Percentiles rank a stretch among this genome's conserved stretches.
phyloP scores from a whole-genome alignment of 2,329 filamentous ascomycete species.

The Paecilomyces niveus region DNA sequence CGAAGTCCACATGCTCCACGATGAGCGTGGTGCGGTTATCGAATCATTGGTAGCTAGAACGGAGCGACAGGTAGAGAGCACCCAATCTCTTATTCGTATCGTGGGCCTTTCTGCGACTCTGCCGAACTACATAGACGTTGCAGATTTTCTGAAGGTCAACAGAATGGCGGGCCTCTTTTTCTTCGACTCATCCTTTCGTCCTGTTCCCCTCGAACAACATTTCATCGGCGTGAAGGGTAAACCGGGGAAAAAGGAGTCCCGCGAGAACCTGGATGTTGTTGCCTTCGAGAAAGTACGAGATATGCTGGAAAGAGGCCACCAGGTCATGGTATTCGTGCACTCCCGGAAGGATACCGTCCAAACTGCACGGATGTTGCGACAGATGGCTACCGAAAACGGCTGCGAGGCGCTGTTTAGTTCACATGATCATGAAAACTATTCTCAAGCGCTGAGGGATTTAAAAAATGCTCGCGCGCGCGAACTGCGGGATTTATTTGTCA shows the following conservation, averaged over 20 bases:
- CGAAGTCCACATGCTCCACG: constrained; percentile 98
- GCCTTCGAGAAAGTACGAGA: constrained; percentile 92
- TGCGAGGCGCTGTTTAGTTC: constrained; percentile 80
- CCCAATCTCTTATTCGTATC: constrained; percentile 92
- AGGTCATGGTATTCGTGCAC: constrained; percentile 99
- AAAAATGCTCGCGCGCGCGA: constrained; percentile 80
- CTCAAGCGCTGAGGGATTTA: constrained; percentile 73
- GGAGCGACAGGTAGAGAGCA: constrained; percentile 93
- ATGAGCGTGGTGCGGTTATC: constrained; percentile 90
- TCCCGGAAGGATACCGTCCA: constrained; percentile 89
- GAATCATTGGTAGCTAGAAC: constrained; percentile 94
- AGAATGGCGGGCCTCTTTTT: constrained; percentile 89
- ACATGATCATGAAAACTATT: constrained; percentile 67
- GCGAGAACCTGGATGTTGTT: constrained; percentile 80
- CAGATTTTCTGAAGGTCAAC: constrained; percentile 95
- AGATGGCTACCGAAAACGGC: constrained; percentile 76
- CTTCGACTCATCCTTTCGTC: constrained; percentile 91
- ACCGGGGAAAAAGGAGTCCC: constrained; percentile 67
- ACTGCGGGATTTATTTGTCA: constrained; percentile 78
- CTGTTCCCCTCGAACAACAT: constrained; percentile 92
- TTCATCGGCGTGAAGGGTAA: constrained; percentile 94
- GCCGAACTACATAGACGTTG: constrained; percentile 93
- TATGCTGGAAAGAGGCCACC: constrained; percentile 87
- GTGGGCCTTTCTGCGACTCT: constrained; percentile 91
- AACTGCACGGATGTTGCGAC: constrained; percentile 76